Base-by-base conservation (phyloP, 2,329 filamentous ascomycete genomes). In the Aureobasidium uvarum region DNA sequence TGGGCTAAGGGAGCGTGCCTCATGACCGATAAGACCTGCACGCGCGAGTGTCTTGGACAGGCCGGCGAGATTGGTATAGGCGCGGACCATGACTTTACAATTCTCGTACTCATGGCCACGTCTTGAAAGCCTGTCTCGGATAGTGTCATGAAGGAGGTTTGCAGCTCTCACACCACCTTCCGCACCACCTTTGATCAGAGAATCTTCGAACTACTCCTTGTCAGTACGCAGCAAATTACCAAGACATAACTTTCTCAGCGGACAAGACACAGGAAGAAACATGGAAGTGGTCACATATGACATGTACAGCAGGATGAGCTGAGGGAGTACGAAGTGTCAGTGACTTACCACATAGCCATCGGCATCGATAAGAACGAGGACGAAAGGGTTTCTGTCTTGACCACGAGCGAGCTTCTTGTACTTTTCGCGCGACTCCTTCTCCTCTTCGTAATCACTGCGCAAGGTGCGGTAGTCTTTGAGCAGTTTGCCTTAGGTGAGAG, bases 351-450 rank as follows among this genome's bases (percentile, higher is more conserved):
- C 38, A 69, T 87, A 87, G 55, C 83, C 84, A 73, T 89, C 85
- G 23, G 85, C 86, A 65, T 89, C 86, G 14, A 89, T 76, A 0
- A 89, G 76, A 7, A 88, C 81, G 2, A 88, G 77, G 1, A 85
- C 84, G 69, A 87, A 88, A 0, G 85, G 81, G 67, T 84, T 84
- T 23, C 82, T 80, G 28, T 84, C 76, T 70, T 80, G 71, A 33
- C 70, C 66, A 60, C 78, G 77, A 5, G 81, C 80, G 64, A 83
- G 72, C 69, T 81, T 79, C 70, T 86, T 85, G 76, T 85, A 86
- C 48, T 80, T 80, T 66, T 85, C 83, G 3, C 83, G 76, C 0
- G 78, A 74, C 56, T 83, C 82, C 46, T 82, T 80, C 67, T 83
- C 83, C 67, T 86, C 82, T 68, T 86, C 84, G 63, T 83, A 85